A percentile compares a stretch with the other conserved stretches of the same genome.
These are phyloP conservation scores for Gaultheria prostrata DNA, from an alignment of 148 eudicot genomes.

Conservation along the genomic window DNA sequence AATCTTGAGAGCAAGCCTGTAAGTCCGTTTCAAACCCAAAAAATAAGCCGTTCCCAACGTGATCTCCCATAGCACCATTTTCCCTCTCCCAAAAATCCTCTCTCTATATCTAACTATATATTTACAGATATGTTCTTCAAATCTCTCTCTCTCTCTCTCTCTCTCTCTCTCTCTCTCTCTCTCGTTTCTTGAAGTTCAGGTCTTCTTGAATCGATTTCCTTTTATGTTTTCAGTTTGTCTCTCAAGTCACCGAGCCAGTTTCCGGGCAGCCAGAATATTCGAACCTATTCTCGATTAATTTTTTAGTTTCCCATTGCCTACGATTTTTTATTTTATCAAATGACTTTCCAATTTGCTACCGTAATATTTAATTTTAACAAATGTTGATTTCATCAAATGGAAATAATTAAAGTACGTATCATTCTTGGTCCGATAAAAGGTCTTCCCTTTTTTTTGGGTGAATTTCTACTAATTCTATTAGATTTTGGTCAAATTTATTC, in stretches of 20 bases:
- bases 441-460: no score
- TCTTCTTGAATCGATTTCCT: not conserved
- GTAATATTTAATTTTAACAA: no score
- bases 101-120: slow-evolving; percentile 12
- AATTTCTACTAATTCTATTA: no score
- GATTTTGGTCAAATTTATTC: no score
- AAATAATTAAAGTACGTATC: no score
- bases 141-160: not conserved
- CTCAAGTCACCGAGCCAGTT: not conserved
- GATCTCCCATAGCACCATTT: slow-evolving; percentile 92
- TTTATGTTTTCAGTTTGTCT: not conserved
- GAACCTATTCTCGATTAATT: not conserved
- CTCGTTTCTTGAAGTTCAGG: not conserved
- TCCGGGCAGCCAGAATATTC: not conserved
- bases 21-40: slow-evolving; percentile 72
- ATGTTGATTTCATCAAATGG: no score
- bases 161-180: not conserved
- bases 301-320: no score
- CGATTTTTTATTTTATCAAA: no score
- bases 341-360: no score
- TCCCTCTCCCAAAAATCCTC: not conserved
- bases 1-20: slow-evolving; percentile 62
- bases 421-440: no score
- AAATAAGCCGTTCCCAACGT: slow-evolving; percentile 83
- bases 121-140: not conserved